Evolutionary conservation across 768 basidiomycete species (phyloP).

Genomic region (Saitozyma podzolica): DNA sequence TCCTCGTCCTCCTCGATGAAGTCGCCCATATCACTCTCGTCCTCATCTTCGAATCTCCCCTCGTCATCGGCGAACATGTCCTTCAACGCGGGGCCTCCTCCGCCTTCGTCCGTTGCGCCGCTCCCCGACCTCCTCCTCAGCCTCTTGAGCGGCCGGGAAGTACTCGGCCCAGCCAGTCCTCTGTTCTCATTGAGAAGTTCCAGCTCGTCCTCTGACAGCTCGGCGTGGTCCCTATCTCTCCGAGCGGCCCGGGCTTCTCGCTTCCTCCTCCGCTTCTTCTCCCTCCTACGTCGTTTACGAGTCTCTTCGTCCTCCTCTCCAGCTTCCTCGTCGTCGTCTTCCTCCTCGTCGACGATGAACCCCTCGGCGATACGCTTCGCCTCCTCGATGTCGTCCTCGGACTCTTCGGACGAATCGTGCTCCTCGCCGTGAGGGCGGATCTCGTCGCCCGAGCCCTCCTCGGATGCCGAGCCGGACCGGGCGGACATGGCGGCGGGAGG

Average conservation of each 20-base stretch:
- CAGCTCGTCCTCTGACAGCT: constrained; percentile 80
- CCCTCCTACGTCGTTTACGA: constrained; percentile 58
- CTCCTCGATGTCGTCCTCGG: constrained; percentile 88
- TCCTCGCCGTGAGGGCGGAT: constrained; percentile 50
- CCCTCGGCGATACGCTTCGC: constrained; percentile 75
- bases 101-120: constrained; percentile 65
- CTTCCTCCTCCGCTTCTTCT: constrained; percentile 62
- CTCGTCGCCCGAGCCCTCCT: constrained; percentile 48
- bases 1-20: constrained; percentile 65
- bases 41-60: constrained; percentile 64
- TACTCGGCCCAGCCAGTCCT: constrained; percentile 64
- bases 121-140: constrained; percentile 62
- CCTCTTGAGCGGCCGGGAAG: constrained; percentile 65
- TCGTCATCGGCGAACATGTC: constrained; percentile 79
- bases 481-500: constrained; percentile 30
- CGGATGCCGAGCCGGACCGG: constrained; percentile 33
- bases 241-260: constrained; percentile 45
- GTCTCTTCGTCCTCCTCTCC: constrained; percentile 56
- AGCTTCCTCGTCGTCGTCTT: constrained; percentile 78
- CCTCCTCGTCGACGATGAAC: constrained; percentile 88
- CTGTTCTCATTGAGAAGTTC: constrained; percentile 83
- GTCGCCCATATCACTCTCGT: constrained; percentile 64
- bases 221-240: constrained; percentile 37
- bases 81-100: constrained; percentile 59
- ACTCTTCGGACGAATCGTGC: constrained; percentile 54